Evolutionary conservation across 2,329 filamentous ascomycete species (phyloP).

Genomic region (Pyrenophora tritici-repentis): DNA sequence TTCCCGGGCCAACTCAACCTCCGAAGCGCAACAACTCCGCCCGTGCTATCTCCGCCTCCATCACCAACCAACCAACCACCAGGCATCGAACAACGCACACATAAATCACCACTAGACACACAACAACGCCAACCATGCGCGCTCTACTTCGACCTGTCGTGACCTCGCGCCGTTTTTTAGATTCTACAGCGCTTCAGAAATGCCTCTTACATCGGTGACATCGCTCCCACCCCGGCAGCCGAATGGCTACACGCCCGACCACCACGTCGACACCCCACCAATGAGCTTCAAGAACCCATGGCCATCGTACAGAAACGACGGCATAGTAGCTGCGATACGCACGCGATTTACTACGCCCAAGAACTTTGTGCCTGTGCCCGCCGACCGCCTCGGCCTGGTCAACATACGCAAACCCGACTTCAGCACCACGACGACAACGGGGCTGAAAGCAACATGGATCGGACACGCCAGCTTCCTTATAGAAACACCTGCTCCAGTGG

Average conservation of each 20-base stretch:
- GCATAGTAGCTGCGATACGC: constrained; percentile 37
- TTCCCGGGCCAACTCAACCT: constrained; percentile 3
- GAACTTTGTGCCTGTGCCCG: constrained; percentile 55
- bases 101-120: constrained; percentile 15
- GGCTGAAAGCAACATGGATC: constrained; percentile 57
- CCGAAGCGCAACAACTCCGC: background rate
- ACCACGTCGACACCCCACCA: constrained; percentile 53
- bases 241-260: constrained; percentile 35
- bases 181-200: constrained; percentile 9
- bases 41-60: constrained; percentile 17
- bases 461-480: constrained; percentile 58
- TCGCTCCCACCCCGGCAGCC: constrained; percentile 28
- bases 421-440: constrained; percentile 23
- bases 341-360: constrained; percentile 47
- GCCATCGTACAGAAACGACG: constrained; percentile 48
- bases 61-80: background rate
- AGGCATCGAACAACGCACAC: constrained; percentile 3
- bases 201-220: constrained; percentile 20
- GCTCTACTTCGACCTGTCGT: background rate
- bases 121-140: constrained; percentile 7
- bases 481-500: constrained; percentile 46
- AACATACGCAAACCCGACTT: constrained; percentile 51
- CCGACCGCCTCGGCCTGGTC: constrained; percentile 49
- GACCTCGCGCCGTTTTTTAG: constrained; percentile 18
- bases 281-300: constrained; percentile 57